Percentiles rank a stretch among this genome's conserved stretches.
These are phyloP conservation scores for Scytalidium lignicola DNA, from an alignment of 2,329 filamentous ascomycete species.

Conservation along the genomic window DNA sequence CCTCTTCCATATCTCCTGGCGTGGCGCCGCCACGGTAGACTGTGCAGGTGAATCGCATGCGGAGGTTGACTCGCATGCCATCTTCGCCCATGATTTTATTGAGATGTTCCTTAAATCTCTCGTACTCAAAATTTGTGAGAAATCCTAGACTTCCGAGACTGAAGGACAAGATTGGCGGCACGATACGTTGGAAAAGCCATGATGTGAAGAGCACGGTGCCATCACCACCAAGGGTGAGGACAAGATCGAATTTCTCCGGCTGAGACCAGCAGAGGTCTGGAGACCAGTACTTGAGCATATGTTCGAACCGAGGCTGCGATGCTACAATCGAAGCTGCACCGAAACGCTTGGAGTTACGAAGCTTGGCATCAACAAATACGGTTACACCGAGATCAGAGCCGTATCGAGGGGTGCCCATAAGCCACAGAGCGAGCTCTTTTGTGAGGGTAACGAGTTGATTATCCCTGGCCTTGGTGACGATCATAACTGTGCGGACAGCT, in stretches of 20 bases:
- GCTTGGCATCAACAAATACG: constrained; percentile 96
- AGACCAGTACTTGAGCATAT: constrained; percentile 93
- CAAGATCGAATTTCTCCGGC: constrained; percentile 93
- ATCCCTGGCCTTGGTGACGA: constrained; percentile 95
- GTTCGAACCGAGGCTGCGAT: constrained; percentile 68
- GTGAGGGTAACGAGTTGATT: constrained; percentile 89
- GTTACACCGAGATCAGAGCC: constrained; percentile 87
- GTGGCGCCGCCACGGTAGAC: constrained; percentile 70
- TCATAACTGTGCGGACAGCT: constrained; percentile 92
- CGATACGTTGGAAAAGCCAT: constrained; percentile 87
- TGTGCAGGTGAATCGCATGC: constrained; percentile 98
- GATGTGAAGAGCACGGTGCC: constrained; percentile 85
- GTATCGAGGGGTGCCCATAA: constrained; percentile 84
- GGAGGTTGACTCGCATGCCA: constrained; percentile 94
- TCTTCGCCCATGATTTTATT: constrained; percentile 87
- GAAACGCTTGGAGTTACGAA: constrained; percentile 84
- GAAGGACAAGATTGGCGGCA: constrained; percentile 80
- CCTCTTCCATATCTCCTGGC: constrained; percentile 70
- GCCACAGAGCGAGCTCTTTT: constrained; percentile 79
- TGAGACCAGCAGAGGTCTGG: constrained; percentile 91
- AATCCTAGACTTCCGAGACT: constrained; percentile 83
- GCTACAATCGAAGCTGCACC: constrained; percentile 67
- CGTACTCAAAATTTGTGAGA: constrained; percentile 82
- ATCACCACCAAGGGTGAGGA: constrained; percentile 81
- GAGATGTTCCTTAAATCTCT: constrained; percentile 80